Evolutionary conservation across 208 protist species (phyloP), one percentile per base, ranked within the genome.

Genomic region (Trypanosoma brucei): DNA sequence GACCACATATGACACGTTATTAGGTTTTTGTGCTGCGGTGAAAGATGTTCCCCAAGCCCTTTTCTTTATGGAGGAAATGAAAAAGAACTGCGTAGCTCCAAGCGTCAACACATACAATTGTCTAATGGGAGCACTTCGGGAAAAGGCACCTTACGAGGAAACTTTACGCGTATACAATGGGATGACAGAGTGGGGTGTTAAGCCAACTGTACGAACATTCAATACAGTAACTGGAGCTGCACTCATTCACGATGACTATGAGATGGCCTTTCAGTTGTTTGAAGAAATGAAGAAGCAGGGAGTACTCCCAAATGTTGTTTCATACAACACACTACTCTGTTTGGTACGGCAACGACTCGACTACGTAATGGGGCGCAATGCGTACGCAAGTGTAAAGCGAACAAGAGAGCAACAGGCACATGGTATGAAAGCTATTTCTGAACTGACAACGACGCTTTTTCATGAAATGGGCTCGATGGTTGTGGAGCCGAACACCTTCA

Each of bases 71-170:
- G 84, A 94, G 53, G 92, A 95, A 65, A 97, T 97, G 92, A 86
- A 89, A 53, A 54, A 81, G n/a, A 62, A 83, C 33, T 58, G 69
- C 7, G 79, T 94, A 2, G 63, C 49, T 45, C 76, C 79, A 45
- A 81, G 94, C 59, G 79, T 86, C 9, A 89, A 93, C 74, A 97
- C 92, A 46, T 97, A 94, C 76, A 97, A 97, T 71, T 94, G 87
- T 62, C 68, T 93, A 48, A 93, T 97, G 81, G 93, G 84, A 67
- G 81, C 88, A n/a, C 74, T 95, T 55, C 74, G 83, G 34, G 83
- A 87, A 5, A 79, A 72, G 9, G 85, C 86, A 2, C 92, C 92
- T n/a, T 94, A 93, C 72, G 68, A 72, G 33, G 85, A 95, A 58
- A 91, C 83, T 14, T 71, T 90, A 49, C 74, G 67, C 14, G 83